Evolutionary conservation across 2,329 filamentous ascomycete genomes (phyloP).

Genomic region (Paraconiothyrium sp.): DNA sequence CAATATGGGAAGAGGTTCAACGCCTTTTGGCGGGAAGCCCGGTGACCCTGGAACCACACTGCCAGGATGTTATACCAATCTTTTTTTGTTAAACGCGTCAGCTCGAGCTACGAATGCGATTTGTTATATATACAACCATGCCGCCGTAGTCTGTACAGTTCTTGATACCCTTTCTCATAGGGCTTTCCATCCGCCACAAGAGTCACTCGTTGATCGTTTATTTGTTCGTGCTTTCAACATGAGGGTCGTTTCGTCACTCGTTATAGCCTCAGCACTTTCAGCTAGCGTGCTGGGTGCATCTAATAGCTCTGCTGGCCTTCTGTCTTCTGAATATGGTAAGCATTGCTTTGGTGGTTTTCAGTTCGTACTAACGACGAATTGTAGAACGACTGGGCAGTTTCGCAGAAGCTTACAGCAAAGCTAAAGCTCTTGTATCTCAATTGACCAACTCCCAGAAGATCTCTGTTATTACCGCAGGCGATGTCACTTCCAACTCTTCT

Average conservation of each 20-base stretch:
- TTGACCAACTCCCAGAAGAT: conserved; percentile 8
- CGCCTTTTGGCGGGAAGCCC: background rate
- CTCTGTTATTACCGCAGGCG: conserved; percentile 2
- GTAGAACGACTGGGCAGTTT: background rate
- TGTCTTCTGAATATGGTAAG: background rate
- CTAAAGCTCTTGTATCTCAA: conserved; percentile 2
- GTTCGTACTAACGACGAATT: background rate
- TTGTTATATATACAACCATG: background rate
- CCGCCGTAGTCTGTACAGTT: background rate
- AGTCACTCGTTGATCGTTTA: background rate
- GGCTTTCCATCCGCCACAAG: background rate
- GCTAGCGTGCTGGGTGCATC: background rate
- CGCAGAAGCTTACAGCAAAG: conserved; percentile 6
- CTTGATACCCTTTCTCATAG: background rate
- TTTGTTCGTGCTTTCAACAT: background rate
- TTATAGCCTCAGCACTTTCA: background rate
- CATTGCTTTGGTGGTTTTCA: background rate
- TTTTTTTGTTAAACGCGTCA: background rate
- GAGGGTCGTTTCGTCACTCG: background rate
- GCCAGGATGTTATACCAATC: background rate
- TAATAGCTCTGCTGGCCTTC: background rate
- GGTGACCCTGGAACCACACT: background rate
- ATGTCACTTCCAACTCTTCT: background rate
- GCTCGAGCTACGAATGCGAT: background rate
- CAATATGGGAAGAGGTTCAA: background rate